Base-by-base conservation (phyloP, 2,329 filamentous ascomycete species). In the Hypoxylon sp. region DNA sequence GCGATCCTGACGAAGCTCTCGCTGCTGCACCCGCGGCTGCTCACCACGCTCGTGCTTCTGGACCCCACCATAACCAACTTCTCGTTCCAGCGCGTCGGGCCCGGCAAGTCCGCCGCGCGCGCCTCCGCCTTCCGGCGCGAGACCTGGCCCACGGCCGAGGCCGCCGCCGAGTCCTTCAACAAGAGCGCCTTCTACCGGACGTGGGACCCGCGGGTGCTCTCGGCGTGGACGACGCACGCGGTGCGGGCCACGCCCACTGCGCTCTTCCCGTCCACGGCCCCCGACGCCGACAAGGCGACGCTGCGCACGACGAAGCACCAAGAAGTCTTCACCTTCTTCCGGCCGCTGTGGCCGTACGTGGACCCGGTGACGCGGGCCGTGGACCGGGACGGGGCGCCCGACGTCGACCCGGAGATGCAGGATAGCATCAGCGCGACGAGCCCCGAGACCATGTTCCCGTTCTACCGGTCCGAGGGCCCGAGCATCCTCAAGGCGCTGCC, bases 231-330 rank as follows among this genome's bases (percentile, higher is more conserved):
- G 49, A 73, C 87, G 64, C 85, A 92, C 76, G 95, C 94, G 11
- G 82, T 98, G n/a, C 87, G 92, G n/a, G 86, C 91, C 14, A 83
- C 90, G 1, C 92, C 93, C 1, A 94, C 92, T 0, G 74, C 77
- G 6, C 75, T 90, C 14, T 87, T 89, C 77, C 88, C 88, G 0
- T 74, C 83, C 6, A 76, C 76, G 0, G 74, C 83, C 6, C 77
- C 76, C 11, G 55, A 70, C 58, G 77, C 77, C 22, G 80, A 81
- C 14, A 81, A 85, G 35, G 91, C 94, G 0, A 95, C 93, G 0
- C 85, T 96, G 2, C 88, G 88, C 1, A 98, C 95, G 0, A 91
- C 93, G 0, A 94, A 95, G 75, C 92, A 97, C 79, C 93, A 97
- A 77, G 94, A 97, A 82, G 92, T 96, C 62, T 91, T 93, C 76